Conservation (phyloP, 73 alveolate genomes). For the Stentor roeselii region DNA sequence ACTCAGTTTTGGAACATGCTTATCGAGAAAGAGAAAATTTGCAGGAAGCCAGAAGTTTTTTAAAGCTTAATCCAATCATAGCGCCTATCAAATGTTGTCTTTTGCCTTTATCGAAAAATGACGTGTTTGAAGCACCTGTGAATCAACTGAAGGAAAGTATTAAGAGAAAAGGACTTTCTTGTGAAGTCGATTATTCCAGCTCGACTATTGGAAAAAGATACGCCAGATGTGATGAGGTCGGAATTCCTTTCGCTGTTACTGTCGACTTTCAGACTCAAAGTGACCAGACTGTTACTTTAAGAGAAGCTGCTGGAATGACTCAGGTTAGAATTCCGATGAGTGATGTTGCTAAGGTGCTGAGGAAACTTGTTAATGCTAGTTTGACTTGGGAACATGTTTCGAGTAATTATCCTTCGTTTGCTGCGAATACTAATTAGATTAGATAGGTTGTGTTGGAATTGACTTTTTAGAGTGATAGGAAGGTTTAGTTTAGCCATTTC, state of each 20-base stretch:
- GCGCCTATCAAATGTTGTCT: conserved; percentile 95
- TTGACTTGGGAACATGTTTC: conserved; percentile 23
- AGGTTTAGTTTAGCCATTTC: no score
- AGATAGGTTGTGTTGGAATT: no score
- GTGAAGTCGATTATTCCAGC: conserved; percentile 90
- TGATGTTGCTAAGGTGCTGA: conserved; percentile 57
- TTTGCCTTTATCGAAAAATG: conserved; percentile 82
- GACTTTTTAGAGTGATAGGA: no score
- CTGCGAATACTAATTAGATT: not conserved
- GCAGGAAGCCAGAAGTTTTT: conserved; percentile 82
- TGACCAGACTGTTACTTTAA: conserved; percentile 87
- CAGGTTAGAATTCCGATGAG: conserved; percentile 82
- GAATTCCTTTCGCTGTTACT: conserved; percentile 98
- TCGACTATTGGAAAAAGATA: conserved; percentile 95
- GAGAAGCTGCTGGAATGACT: conserved; percentile 89
- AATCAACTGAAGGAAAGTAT: conserved; percentile 67
- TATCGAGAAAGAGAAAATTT: conserved; percentile 81
- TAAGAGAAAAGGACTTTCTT: conserved; percentile 82
- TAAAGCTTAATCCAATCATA: conserved; percentile 83
- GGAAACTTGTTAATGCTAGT: not conserved
- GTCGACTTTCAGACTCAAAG: conserved; percentile 88
- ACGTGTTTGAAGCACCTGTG: conserved; percentile 59
- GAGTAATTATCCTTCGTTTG: conserved; percentile 4
- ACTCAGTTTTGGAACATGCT: conserved; percentile 94
- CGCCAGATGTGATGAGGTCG: conserved; percentile 99